These are phyloP conservation scores for Penicillium psychrofluorescens DNA, from an alignment of 495 filamentous ascomycete species.

Conservation along the genomic window DNA sequence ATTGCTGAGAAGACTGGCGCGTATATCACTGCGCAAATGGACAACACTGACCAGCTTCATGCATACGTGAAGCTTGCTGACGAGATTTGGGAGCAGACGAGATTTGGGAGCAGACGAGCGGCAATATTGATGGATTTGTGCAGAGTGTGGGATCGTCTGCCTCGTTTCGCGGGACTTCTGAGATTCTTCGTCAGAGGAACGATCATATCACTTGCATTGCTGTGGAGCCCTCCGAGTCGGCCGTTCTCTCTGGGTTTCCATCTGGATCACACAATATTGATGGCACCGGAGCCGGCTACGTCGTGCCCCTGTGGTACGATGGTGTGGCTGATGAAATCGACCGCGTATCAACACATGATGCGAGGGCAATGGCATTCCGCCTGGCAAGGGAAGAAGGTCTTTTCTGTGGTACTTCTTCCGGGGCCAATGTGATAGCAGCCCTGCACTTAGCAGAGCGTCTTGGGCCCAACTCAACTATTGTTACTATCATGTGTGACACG, in stretches of 20 bases:
- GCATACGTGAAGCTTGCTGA: slow-evolving; percentile 4
- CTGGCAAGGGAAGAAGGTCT: slow-evolving; percentile 11
- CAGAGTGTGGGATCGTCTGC: slow-evolving; percentile 4
- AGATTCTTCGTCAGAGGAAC: not conserved
- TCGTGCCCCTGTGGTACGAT: slow-evolving; percentile 5
- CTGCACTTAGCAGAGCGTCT: slow-evolving; percentile 6
- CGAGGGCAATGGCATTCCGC: slow-evolving; percentile 3
- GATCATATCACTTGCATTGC: not conserved
- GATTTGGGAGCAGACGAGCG: slow-evolving; percentile 4
- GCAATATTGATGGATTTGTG: slow-evolving; percentile 6
- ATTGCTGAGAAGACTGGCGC: not conserved
- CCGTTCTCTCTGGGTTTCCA: slow-evolving; percentile 3
- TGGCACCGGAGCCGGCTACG: slow-evolving; percentile 8
- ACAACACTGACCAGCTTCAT: slow-evolving; percentile 1
- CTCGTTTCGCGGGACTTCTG: slow-evolving; percentile 6
- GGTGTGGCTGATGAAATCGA: slow-evolving; percentile 5
- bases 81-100: slow-evolving; percentile 6
- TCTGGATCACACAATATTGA: slow-evolving; percentile 4
- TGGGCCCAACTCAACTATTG: slow-evolving; percentile 6
- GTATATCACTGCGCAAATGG: slow-evolving; percentile 5
- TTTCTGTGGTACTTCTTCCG: slow-evolving; percentile 9
- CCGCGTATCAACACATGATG: slow-evolving; percentile 1
- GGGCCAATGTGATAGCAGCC: slow-evolving; percentile 11
- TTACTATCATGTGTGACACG: slow-evolving; percentile 8
- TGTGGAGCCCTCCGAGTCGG: slow-evolving; percentile 6